These are phyloP conservation scores for Carallia brachiata DNA, from an alignment of 345 rosid species.

Conservation along the genomic window DNA sequence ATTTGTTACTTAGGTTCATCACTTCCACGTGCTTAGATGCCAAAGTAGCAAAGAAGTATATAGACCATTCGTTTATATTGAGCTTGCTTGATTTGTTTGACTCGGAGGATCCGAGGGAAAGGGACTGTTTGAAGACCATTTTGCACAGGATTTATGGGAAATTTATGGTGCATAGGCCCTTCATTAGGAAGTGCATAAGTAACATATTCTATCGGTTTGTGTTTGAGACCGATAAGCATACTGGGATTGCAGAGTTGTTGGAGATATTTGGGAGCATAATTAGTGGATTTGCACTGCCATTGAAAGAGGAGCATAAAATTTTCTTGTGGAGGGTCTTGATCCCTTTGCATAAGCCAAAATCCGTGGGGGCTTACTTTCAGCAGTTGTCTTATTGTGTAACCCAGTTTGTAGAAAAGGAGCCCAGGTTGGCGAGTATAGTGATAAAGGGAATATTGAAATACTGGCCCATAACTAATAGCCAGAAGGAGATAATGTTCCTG, in stretches of 20 bases:
- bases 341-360: constrained; percentile 84
- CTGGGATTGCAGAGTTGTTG: constrained; percentile 76
- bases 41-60: constrained; percentile 71
- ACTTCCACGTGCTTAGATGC: constrained; percentile 69
- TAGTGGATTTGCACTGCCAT: constrained; percentile 79
- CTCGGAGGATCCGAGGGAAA: constrained; percentile 83
- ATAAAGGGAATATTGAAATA: constrained; percentile 68
- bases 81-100: constrained; percentile 77
- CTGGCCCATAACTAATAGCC: constrained; percentile 86
- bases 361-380: constrained; percentile 72
- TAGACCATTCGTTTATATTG: constrained; percentile 75
- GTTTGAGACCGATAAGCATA: constrained; percentile 76
- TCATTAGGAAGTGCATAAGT: constrained; percentile 70
- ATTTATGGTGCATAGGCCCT: constrained; percentile 90
- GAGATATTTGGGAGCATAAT: constrained; percentile 85
- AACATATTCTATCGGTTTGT: constrained; percentile 72
- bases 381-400: constrained; percentile 69
- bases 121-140: constrained; percentile 75
- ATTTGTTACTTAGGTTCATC: constrained; percentile 69
- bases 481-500: constrained; percentile 88
- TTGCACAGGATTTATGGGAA: constrained; percentile 75
- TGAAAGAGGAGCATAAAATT: constrained; percentile 92
- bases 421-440: constrained; percentile 58
- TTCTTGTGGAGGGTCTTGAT: constrained; percentile 79
- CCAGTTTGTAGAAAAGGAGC: constrained; percentile 88